Percentiles rank a stretch among this genome's conserved stretches.
phyloP scores from a whole-genome alignment of 208 protist genomes.

The Novymonas esmeraldas region DNA sequence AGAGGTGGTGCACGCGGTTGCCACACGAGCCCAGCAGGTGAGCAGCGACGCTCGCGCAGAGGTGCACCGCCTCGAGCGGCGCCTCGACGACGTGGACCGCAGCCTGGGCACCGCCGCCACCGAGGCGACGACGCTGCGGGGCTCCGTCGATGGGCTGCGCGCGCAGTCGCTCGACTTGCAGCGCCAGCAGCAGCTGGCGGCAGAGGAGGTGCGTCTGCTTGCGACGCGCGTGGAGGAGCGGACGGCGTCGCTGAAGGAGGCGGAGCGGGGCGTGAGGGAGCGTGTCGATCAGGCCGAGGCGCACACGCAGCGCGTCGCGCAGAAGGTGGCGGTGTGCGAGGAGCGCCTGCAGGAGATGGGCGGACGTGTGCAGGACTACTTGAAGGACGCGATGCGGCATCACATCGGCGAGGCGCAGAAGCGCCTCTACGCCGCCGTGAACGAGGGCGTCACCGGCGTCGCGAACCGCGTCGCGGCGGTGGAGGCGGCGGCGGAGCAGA shows the following conservation, averaged over 20 bases:
- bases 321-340: conserved; percentile 23
- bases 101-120: conserved; percentile 2
- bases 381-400: conserved; percentile 27
- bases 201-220: conserved; percentile 12
- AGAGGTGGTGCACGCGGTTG: conserved; percentile 52
- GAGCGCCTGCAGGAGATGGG: conserved; percentile 31
- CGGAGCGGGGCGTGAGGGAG: conserved; percentile 21
- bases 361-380: conserved; percentile 25
- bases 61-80: conserved; percentile 68
- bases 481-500: conserved; percentile 6
- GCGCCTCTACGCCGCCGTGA: conserved; percentile 15
- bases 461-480: conserved; percentile 16
- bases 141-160: conserved; percentile 33
- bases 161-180: conserved; percentile 43
- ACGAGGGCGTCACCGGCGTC: conserved; percentile 16
- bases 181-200: conserved; percentile 38
- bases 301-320: conserved; percentile 15
- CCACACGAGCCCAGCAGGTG: conserved; percentile 48
- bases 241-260: conserved; percentile 16
- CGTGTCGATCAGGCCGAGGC: conserved; percentile 24
- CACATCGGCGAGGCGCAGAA: conserved; percentile 29
- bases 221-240: conserved; percentile 16
- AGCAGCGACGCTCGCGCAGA: conserved; percentile 60
- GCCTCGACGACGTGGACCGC: conserved; percentile 39
- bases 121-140: conserved; percentile 18